Evolutionary conservation across 352 stramenopile genomes (phyloP).

Genomic region (Phytophthora podocarpi): DNA sequence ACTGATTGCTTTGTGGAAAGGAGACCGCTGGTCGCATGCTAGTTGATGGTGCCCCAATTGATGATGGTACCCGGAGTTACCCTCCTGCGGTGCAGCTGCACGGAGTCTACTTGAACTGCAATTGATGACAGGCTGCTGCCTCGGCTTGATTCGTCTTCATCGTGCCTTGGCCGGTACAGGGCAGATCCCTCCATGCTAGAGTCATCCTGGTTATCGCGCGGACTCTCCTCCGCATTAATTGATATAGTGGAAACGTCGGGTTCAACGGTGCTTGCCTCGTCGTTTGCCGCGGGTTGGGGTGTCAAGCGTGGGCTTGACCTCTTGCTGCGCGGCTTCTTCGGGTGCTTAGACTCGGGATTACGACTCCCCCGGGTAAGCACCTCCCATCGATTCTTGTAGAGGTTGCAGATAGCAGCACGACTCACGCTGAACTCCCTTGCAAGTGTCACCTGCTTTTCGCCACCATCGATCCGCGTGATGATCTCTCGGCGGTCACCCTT

Average conservation of each 20-base stretch:
- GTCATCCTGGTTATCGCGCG: neutral
- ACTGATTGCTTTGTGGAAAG: neutral
- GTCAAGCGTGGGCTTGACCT: slow-evolving; percentile 7
- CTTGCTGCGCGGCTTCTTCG: slow-evolving; percentile 14
- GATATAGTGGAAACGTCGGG: slow-evolving; percentile 30
- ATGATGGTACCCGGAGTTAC: neutral
- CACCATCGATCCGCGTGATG: slow-evolving; percentile 48
- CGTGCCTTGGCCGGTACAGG: neutral
- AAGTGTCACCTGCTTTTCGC: slow-evolving; percentile 55
- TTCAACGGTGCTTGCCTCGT: neutral
- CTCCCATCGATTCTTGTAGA: slow-evolving; percentile 61
- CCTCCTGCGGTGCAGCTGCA: neutral
- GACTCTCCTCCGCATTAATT: slow-evolving; percentile 17
- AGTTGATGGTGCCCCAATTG: neutral
- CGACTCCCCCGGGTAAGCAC: slow-evolving; percentile 45
- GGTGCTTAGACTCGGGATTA: slow-evolving; percentile 27
- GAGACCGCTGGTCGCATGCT: neutral
- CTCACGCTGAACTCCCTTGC: slow-evolving; percentile 55
- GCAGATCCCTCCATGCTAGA: neutral
- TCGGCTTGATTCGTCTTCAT: slow-evolving; percentile 1
- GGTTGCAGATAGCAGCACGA: slow-evolving; percentile 56
- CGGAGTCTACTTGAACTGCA: neutral
- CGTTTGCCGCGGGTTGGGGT: neutral
- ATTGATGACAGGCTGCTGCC: neutral
- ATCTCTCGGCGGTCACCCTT: slow-evolving; percentile 39